These are phyloP conservation scores for Caryopteris hybrid DNA, from an alignment of 305 asterid genomes.

Conservation along the genomic window DNA sequence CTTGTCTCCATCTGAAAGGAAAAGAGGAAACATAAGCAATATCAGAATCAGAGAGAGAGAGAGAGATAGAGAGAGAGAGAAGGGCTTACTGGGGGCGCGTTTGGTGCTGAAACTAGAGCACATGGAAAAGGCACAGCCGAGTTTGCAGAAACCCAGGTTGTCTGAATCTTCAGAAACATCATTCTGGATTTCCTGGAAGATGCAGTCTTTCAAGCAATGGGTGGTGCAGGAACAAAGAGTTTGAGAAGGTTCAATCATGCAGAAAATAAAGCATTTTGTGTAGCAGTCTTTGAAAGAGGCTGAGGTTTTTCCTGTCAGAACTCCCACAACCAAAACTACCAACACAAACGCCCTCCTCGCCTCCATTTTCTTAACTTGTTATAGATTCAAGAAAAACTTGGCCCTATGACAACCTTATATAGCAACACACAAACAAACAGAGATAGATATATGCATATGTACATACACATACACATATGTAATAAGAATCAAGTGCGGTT, in stretches of 20 bases:
- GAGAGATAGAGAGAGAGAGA: not conserved
- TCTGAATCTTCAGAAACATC: conserved; percentile 12
- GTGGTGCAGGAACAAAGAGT: conserved; percentile 86
- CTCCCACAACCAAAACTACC: conserved; percentile 30
- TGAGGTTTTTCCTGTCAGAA: conserved; percentile 31
- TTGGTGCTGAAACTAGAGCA: conserved; percentile 68
- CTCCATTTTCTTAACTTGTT: not conserved
- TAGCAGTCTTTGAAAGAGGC: conserved; percentile 82
- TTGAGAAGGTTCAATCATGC: conserved; percentile 81
- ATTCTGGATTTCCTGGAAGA: conserved; percentile 39
- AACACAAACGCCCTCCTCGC: conserved; percentile 18
- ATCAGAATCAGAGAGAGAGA: not conserved
- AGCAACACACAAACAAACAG: too few relatives aligned
- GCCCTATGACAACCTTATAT: too few relatives aligned
- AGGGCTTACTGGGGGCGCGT: conserved; percentile 56
- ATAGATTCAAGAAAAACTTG: too few relatives aligned
- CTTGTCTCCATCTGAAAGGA: conserved; percentile 55
- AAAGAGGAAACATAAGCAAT: not conserved
- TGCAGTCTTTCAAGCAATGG: conserved; percentile 79
- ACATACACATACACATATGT: too few relatives aligned
- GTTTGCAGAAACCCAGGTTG: conserved; percentile 68
- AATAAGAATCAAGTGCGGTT: too few relatives aligned
- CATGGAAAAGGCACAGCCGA: conserved; percentile 79
- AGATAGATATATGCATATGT: too few relatives aligned
- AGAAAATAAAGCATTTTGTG: conserved; percentile 75